Conservation (phyloP, 2,329 filamentous ascomycete genomes). For the Huntiella moniliformis region DNA sequence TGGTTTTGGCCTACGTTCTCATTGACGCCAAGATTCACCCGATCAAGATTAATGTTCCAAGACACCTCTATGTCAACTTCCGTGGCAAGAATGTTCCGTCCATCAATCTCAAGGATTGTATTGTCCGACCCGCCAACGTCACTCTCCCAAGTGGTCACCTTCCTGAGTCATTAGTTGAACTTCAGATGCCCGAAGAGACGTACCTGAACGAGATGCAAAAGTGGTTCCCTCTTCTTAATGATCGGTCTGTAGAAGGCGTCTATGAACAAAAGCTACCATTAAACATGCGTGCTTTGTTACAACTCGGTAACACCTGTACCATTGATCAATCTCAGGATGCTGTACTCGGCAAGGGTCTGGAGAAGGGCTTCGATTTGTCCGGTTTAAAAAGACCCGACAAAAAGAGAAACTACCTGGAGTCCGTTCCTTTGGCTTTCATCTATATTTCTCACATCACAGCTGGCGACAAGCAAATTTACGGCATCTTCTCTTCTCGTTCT, state of each 20-base stretch:
- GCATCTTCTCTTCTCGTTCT: slow-evolving; percentile 68
- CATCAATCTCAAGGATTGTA: slow-evolving; percentile 59
- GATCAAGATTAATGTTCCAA: slow-evolving; percentile 73
- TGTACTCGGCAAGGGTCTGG: slow-evolving; percentile 78
- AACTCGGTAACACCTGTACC: slow-evolving; percentile 77
- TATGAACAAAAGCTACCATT: slow-evolving; percentile 89
- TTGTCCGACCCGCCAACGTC: slow-evolving; percentile 82
- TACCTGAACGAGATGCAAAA: slow-evolving; percentile 57
- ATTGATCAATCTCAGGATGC: slow-evolving; percentile 83
- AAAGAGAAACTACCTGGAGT: slow-evolving; percentile 50
- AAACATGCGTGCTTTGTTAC: slow-evolving; percentile 68
- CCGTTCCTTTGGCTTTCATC: slow-evolving; percentile 60
- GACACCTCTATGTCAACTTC: slow-evolving; percentile 80
- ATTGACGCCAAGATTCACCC: slow-evolving; percentile 85
- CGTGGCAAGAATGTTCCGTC: slow-evolving; percentile 76
- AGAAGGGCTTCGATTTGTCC: slow-evolving; percentile 78
- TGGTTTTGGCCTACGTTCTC: slow-evolving; percentile 74
- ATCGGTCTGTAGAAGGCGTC: slow-evolving; percentile 58
- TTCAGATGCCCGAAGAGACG: slow-evolving; percentile 73
- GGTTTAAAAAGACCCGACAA: slow-evolving; percentile 52
- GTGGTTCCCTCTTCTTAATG: slow-evolving; percentile 12
- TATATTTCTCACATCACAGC: slow-evolving; percentile 86
- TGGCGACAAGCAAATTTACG: slow-evolving; percentile 83
- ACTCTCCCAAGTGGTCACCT: slow-evolving; percentile 89
- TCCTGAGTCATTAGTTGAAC: slow-evolving; percentile 83